Base-by-base conservation (phyloP, 495 filamentous ascomycete species). In the Tuber umbilicatum region DNA sequence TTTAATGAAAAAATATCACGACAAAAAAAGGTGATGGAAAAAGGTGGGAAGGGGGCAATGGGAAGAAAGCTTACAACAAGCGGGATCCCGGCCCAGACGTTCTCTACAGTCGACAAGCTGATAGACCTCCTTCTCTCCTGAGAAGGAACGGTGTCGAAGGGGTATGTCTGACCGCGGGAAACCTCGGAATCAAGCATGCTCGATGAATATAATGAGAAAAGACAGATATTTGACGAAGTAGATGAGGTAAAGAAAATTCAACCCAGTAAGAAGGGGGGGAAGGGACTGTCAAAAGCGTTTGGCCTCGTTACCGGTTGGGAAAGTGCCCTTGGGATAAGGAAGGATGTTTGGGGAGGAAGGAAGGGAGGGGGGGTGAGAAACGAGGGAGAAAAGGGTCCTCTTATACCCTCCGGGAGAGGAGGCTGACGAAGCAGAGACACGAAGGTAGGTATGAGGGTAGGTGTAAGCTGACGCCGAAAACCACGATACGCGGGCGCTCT, bases 51-150 rank as follows among this genome's bases (percentile, higher is more conserved):
- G 12, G 10, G 23, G 16, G 45, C 70, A 9, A 37, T 10, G 38
- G 67, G 17, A 35, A 39, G 10, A 21, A 21, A 43, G 71, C 71
- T 40, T 76, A 82, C 81, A 0, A 70, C 43, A 21, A 82, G 35
- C 3, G 80, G 4, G 16, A 82, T 78, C 14, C 81, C 81, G n/a
- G 80, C 77, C 81, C 81, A 82, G 23, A 69, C 69, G 3, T 71
- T 50, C 21, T 68, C 70, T n/a, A 74, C 69, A 2, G 76, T 68
- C 0, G 60, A 27, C 19, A 60, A 27, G 21, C 70, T 73, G 21
- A 82, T 74, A 1, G 77, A 79, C 21, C 81, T 78, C 45, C 79
- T 76, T 14, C 77, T 73, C 55, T 64, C 55, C 31, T 64, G 55
- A 19, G 55, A 64, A 17, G 55, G 55, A 16, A 35, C n/a, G 5